These are phyloP conservation scores for Sonneratia caseolaris DNA, from an alignment of 345 rosid genomes.

Conservation along the genomic window DNA sequence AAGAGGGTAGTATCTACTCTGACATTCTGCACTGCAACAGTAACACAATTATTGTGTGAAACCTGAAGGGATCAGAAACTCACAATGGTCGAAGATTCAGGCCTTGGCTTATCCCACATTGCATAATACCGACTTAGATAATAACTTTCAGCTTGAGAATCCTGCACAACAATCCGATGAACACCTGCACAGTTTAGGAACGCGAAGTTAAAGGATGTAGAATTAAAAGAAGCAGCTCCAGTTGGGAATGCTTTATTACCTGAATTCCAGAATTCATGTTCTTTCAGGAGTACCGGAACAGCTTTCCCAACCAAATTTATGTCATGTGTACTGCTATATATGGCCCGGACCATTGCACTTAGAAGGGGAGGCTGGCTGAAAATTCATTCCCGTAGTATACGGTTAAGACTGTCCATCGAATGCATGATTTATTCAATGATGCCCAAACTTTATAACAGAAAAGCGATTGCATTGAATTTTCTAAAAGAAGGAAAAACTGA, in stretches of 20 bases:
- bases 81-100: conserved; percentile 54
- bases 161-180: conserved; percentile 51
- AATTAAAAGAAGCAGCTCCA: not conserved
- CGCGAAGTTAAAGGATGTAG: not conserved
- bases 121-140: conserved; percentile 70
- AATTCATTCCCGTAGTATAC: not conserved
- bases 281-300: conserved; percentile 64
- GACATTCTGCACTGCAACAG: not conserved
- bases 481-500: too few relatives aligned
- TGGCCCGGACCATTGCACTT: conserved; percentile 69
- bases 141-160: conserved; percentile 37
- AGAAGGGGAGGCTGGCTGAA: conserved; percentile 87
- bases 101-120: conserved; percentile 85
- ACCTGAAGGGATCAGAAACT: conserved; percentile 16
- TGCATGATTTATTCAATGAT: not conserved
- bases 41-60: not conserved
- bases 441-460: too few relatives aligned
- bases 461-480: too few relatives aligned
- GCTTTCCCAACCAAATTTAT: conserved; percentile 38
- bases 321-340: conserved; percentile 60
- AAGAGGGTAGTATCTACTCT: not conserved
- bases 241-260: conserved; percentile 22
- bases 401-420: not conserved
- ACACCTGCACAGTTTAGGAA: conserved; percentile 29
- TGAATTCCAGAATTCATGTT: conserved; percentile 68